Percentiles rank a stretch among this genome's conserved stretches.
Conservation (phyloP, 116 monocot genomes). For the Trichopus zeylanicus region DNA sequence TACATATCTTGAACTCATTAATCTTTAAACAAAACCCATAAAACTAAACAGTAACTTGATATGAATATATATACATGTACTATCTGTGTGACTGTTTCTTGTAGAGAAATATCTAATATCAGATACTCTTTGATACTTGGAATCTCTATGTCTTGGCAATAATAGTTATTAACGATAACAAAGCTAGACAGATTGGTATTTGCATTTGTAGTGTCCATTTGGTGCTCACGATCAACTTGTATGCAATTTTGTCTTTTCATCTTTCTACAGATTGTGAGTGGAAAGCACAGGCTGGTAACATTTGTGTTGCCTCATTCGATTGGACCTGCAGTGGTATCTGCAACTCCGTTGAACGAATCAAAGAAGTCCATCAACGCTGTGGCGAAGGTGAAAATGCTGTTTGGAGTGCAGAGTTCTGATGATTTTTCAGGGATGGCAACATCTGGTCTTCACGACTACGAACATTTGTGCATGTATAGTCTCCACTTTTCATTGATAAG, state of each 20-base stretch:
- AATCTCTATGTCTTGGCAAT: too few species aligned
- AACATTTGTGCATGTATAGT: background rate
- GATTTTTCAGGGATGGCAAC: background rate
- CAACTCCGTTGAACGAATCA: slow-evolving; percentile 69
- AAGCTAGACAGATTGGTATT: too few species aligned
- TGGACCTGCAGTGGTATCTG: slow-evolving; percentile 98
- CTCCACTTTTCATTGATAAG: background rate
- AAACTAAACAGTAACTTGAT: too few species aligned
- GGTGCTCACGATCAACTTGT: too few species aligned
- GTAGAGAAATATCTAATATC: too few species aligned
- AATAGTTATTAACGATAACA: too few species aligned
- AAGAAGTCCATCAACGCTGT: slow-evolving; percentile 71
- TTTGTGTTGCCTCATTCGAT: slow-evolving; percentile 89
- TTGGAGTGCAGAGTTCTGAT: slow-evolving; percentile 61
- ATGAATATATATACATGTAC: too few species aligned
- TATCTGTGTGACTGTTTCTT: too few species aligned
- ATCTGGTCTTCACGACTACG: background rate
- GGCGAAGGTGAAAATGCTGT: slow-evolving; percentile 70
- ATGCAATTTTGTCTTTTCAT: background rate
- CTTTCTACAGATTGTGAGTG: slow-evolving; percentile 78
- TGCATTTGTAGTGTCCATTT: too few species aligned
- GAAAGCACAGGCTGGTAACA: slow-evolving; percentile 93
- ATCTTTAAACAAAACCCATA: too few species aligned
- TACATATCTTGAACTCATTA: too few species aligned
- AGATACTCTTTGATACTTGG: too few species aligned